These are phyloP conservation scores for Cyberlindnera lachancei DNA, from an alignment of 805 yeast genomes.

Conservation along the genomic window DNA sequence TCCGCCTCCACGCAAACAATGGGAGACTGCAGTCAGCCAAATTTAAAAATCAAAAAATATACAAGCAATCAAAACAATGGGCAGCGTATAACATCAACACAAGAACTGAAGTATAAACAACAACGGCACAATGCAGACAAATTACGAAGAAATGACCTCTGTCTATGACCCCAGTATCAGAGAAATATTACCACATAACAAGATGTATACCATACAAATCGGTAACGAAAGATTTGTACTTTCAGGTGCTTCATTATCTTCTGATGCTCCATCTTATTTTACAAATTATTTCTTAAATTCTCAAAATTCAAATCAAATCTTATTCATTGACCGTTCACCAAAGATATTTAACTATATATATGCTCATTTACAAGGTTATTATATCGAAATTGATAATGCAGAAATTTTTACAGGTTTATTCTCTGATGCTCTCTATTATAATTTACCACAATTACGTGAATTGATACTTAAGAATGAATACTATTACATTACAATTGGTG, in stretches of 20 bases:
- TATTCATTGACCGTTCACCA: slow-evolving; percentile 73
- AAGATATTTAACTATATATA: slow-evolving; percentile 58
- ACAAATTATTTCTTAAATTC: slow-evolving; percentile 53
- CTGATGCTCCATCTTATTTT: slow-evolving; percentile 85
- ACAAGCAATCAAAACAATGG: too few relatives aligned
- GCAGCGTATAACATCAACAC: too few relatives aligned
- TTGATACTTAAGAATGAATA: slow-evolving; percentile 46
- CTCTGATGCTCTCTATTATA: slow-evolving; percentile 68
- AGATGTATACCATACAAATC: slow-evolving; percentile 61
- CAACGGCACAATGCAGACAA: too few relatives aligned
- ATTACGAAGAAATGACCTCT: slow-evolving; percentile 1
- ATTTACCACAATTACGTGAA: slow-evolving; percentile 47
- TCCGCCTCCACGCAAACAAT: too few relatives aligned
- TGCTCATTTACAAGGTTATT: slow-evolving; percentile 76
- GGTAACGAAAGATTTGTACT: slow-evolving; percentile 56
- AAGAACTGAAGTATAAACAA: too few relatives aligned
- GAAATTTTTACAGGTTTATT: slow-evolving; percentile 53
- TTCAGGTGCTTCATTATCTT: slow-evolving; percentile 79
- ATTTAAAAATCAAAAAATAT: too few relatives aligned
- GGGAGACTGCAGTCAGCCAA: too few relatives aligned
- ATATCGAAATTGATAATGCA: slow-evolving; percentile 51
- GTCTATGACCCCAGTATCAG: slow-evolving; percentile 37
- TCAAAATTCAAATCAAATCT: slow-evolving; percentile 29
- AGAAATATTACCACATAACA: slow-evolving; percentile 55
- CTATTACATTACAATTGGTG: slow-evolving; percentile 51